These are phyloP conservation scores for Podospora pseudoanserina DNA, from an alignment of 495 filamentous ascomycete genomes.

Conservation along the genomic window DNA sequence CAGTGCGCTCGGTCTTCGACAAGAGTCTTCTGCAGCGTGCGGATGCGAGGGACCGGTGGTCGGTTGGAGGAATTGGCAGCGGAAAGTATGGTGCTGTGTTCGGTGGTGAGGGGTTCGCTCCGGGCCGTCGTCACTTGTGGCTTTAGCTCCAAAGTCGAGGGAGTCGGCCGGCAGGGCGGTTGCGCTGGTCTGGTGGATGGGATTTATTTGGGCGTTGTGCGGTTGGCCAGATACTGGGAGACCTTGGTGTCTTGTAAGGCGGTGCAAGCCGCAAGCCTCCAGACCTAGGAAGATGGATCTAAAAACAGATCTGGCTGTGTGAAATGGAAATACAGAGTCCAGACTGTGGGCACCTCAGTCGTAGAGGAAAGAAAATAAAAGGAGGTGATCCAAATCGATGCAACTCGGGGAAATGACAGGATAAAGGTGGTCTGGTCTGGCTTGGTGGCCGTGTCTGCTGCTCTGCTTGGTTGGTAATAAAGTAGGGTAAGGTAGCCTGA, in stretches of 20 bases:
- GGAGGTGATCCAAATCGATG: background rate
- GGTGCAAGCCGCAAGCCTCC: constrained; percentile 20
- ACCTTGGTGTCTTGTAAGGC: constrained; percentile 11
- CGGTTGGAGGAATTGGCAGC: constrained; percentile 13
- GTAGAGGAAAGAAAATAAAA: constrained; percentile 1
- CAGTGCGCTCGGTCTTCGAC: constrained; percentile 15
- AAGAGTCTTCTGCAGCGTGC: background rate
- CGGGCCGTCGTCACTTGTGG: constrained; percentile 19
- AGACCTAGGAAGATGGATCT: constrained; percentile 18
- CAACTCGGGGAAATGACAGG: background rate
- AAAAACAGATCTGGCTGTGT: constrained; percentile 24
- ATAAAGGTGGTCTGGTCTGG: background rate
- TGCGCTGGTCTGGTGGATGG: constrained; percentile 6
- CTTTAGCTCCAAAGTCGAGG: constrained; percentile 5
- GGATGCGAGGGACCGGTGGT: background rate
- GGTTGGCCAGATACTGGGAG: constrained; percentile 23
- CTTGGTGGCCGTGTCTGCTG: background rate
- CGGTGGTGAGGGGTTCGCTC: constrained; percentile 23
- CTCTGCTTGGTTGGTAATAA: background rate
- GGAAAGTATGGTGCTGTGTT: constrained; percentile 10
- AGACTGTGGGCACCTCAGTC: background rate
- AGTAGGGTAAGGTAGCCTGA: constrained; percentile 4
- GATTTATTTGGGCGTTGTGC: constrained; percentile 18
- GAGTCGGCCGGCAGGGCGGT: constrained; percentile 13
- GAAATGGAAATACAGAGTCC: background rate